These are phyloP conservation scores for Recurvomyces mirabilis DNA, from an alignment of 495 filamentous ascomycete genomes.

Conservation along the genomic window DNA sequence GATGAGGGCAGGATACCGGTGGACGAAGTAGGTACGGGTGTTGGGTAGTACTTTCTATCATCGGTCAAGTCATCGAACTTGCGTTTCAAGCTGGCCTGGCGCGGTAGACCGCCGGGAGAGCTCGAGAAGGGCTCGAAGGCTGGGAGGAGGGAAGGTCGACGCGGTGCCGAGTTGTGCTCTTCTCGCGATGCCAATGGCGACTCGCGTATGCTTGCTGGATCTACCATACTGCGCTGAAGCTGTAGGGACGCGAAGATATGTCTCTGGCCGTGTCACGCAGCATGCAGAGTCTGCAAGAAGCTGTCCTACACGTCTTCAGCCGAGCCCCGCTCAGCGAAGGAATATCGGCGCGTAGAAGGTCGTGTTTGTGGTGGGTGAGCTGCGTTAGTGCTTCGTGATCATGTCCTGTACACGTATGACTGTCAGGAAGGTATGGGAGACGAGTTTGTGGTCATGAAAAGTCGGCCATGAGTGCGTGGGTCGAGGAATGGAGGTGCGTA, in stretches of 20 bases:
- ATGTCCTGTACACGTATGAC: conserved; percentile 5
- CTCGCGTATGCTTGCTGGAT: background rate
- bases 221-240: conserved; percentile 5
- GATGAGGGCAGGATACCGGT: conserved; percentile 87
- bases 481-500: conserved; percentile 1
- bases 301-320: background rate
- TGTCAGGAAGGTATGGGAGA: background rate
- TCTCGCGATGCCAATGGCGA: background rate
- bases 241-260: conserved; percentile 9
- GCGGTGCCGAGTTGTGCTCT: conserved; percentile 2
- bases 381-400: conserved; percentile 9
- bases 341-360: conserved; percentile 11
- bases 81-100: conserved; percentile 38
- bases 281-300: conserved; percentile 5
- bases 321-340: background rate
- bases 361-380: background rate
- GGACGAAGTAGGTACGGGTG: conserved; percentile 84
- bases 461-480: background rate
- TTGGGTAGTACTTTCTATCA: conserved; percentile 61
- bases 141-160: conserved; percentile 60
- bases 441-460: background rate
- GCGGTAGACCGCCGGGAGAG: conserved; percentile 60
- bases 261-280: background rate
- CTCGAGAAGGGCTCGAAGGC: conserved; percentile 89
- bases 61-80: conserved; percentile 39